Evolutionary conservation across 345 rosid species (phyloP).

Genomic region (Gossypium longicalyx): DNA sequence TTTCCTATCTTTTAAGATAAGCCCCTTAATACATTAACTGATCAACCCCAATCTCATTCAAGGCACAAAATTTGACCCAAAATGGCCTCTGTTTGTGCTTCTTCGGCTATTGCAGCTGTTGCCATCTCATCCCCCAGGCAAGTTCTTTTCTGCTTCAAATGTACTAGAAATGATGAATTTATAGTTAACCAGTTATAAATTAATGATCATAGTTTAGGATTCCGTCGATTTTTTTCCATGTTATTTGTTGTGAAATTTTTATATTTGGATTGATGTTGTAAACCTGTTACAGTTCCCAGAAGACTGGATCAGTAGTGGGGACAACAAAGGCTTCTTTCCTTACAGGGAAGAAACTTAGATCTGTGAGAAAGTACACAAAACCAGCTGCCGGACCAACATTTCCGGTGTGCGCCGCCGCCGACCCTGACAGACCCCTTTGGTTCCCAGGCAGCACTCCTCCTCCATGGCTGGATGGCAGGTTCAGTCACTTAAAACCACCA

Average conservation of each 20-base stretch:
- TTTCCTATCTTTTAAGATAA: slow-evolving; percentile 57
- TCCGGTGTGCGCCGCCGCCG: slow-evolving; percentile 58
- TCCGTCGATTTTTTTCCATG: background rate
- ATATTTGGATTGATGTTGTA: background rate
- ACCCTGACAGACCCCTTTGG: slow-evolving; percentile 91
- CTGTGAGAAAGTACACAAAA: slow-evolving; percentile 30
- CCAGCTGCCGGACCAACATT: slow-evolving; percentile 32
- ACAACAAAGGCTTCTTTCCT: slow-evolving; percentile 58
- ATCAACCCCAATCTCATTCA: slow-evolving; percentile 3
- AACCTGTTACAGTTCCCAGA: slow-evolving; percentile 45
- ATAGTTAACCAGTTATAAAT: background rate
- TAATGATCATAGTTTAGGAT: background rate
- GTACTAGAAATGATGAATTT: background rate
- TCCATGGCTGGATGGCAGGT: slow-evolving; percentile 95
- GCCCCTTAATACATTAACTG: slow-evolving; percentile 34
- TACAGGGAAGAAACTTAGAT: slow-evolving; percentile 63
- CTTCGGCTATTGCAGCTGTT: slow-evolving; percentile 71
- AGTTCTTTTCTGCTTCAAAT: slow-evolving; percentile 18
- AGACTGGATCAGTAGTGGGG: slow-evolving; percentile 43
- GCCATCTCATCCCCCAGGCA: slow-evolving; percentile 68
- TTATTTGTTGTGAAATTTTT: background rate
- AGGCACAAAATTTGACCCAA: background rate
- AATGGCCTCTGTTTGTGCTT: slow-evolving; percentile 92
- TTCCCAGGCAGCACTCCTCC: slow-evolving; percentile 99
- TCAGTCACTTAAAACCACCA: background rate